phyloP scores from a whole-genome alignment of 2,329 filamentous ascomycete species.

The Exophiala sideris region DNA sequence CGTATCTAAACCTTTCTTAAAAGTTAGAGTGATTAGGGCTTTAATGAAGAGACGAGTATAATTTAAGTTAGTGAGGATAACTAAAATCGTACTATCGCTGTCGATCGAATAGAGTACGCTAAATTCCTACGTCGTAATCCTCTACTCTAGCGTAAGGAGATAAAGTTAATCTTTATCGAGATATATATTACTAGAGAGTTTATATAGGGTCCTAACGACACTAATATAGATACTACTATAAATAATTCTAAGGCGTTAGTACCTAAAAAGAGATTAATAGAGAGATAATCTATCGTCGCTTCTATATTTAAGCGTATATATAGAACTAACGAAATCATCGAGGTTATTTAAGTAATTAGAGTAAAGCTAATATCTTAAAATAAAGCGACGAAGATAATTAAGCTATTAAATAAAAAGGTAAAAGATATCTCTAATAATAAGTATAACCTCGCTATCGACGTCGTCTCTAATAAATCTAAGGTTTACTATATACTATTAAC shows the following conservation, averaged over 20 bases:
- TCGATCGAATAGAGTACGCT: background rate
- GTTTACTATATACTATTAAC: background rate
- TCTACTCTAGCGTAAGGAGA: background rate
- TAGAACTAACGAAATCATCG: background rate
- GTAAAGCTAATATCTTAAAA: too few species aligned
- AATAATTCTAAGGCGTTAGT: background rate
- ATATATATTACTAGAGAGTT: background rate
- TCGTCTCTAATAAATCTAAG: background rate
- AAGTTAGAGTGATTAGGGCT: background rate
- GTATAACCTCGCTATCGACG: background rate
- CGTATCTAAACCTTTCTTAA: background rate
- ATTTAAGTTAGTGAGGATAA: background rate
- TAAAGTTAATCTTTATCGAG: background rate
- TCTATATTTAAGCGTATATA: background rate
- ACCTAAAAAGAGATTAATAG: background rate
- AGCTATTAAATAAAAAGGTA: background rate
- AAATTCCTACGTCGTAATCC: background rate
- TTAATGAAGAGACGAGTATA: background rate
- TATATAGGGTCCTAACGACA: too few species aligned
- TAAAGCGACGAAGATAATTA: background rate
- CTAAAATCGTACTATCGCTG: background rate
- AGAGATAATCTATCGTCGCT: background rate
- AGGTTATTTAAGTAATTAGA: background rate
- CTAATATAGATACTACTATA: too few species aligned
- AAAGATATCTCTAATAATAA: background rate